Percentiles rank a stretch among this genome's conserved stretches.
Conservation (phyloP, 2,329 filamentous ascomycete genomes). For the Nigrospora oryzae region DNA sequence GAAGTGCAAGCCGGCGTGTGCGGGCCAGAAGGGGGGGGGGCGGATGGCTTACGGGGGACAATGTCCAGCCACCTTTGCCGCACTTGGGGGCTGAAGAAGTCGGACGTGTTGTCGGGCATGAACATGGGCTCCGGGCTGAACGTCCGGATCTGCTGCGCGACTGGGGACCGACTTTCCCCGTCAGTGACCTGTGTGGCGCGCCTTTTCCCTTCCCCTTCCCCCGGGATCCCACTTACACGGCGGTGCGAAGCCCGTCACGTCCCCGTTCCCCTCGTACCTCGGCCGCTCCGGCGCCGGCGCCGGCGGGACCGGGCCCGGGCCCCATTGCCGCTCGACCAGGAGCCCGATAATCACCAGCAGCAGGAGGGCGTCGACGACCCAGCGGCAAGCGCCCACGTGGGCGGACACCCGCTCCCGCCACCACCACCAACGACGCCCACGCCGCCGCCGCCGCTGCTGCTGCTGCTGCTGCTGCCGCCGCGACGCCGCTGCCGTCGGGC, state of each 20-base stretch:
- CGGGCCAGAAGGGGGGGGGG: not conserved
- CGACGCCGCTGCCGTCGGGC: not conserved
- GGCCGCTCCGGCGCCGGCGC: not conserved
- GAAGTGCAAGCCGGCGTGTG: not conserved
- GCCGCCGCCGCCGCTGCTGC: too few species aligned
- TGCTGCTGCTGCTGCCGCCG: too few species aligned
- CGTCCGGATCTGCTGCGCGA: slow-evolving; percentile 27
- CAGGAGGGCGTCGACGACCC: slow-evolving; percentile 25
- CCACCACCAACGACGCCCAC: not conserved
- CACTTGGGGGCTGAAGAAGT: slow-evolving; percentile 26
- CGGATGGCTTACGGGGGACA: slow-evolving; percentile 23
- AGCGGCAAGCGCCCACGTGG: slow-evolving; percentile 12
- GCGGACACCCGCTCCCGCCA: slow-evolving; percentile 5
- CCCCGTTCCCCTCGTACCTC: slow-evolving; percentile 23
- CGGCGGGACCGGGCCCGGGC: slow-evolving; percentile 2
- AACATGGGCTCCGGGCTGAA: slow-evolving; percentile 27
- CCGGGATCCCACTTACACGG: slow-evolving; percentile 16
- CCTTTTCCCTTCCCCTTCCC: not conserved
- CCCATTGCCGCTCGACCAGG: slow-evolving; percentile 17
- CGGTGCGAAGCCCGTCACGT: slow-evolving; percentile 31
- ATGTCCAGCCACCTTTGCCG: slow-evolving; percentile 27
- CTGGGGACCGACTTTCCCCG: slow-evolving; percentile 9
- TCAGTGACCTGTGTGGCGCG: not conserved
- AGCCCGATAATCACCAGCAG: slow-evolving; percentile 25
- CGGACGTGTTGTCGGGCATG: slow-evolving; percentile 27